phyloP scores from a whole-genome alignment of 2,329 filamentous ascomycete genomes.

The Pestalotiopsis sp. region DNA sequence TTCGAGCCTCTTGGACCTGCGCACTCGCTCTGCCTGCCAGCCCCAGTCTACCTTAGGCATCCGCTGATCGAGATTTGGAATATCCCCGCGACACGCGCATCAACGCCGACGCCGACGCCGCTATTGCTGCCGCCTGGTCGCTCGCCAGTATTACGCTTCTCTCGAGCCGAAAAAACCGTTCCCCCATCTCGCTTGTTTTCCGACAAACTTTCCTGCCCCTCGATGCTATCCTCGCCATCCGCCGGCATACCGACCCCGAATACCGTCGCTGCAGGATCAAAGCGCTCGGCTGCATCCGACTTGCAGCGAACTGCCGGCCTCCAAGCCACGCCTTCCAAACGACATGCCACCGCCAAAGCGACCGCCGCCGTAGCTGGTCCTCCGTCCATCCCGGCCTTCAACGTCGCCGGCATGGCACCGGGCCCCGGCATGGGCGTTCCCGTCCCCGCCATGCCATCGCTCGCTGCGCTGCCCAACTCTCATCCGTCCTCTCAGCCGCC shows the following conservation, averaged over 20 bases:
- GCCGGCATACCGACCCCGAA: slow-evolving; percentile 24
- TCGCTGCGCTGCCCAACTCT: background rate
- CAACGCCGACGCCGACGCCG: background rate
- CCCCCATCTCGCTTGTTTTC: background rate
- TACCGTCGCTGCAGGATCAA: slow-evolving; percentile 23
- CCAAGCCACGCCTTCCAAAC: slow-evolving; percentile 31
- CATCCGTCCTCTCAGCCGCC: background rate
- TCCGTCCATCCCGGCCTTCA: slow-evolving; percentile 6
- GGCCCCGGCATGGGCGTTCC: background rate
- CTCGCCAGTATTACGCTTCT: background rate
- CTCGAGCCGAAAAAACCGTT: background rate
- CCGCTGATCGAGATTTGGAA: background rate
- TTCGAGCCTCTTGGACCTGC: background rate
- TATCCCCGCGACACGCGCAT: background rate
- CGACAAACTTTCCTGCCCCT: background rate
- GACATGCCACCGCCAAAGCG: slow-evolving; percentile 31
- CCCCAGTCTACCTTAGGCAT: background rate
- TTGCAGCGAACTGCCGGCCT: slow-evolving; percentile 34
- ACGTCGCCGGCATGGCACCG: background rate
- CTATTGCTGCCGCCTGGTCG: background rate
- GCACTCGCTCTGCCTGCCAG: background rate
- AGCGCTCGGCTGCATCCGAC: slow-evolving; percentile 37
- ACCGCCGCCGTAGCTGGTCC: slow-evolving; percentile 10
- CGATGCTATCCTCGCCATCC: slow-evolving; percentile 33
- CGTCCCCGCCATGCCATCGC: slow-evolving; percentile 17